Conservation (phyloP, 2,329 filamentous ascomycete genomes). For the Phialocephala subalpina region DNA sequence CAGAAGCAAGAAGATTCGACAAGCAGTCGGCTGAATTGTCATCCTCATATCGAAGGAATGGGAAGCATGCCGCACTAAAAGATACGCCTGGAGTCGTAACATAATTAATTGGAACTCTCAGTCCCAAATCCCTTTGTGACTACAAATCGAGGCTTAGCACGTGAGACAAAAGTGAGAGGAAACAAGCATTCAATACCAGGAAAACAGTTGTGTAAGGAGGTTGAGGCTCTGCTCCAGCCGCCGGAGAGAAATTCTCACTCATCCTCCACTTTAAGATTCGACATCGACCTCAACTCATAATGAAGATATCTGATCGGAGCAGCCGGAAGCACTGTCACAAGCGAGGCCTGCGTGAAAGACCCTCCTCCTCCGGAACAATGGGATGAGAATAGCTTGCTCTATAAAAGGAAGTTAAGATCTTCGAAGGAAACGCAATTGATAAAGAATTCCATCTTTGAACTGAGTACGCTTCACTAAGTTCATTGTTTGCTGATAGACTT, state of each 20-base stretch:
- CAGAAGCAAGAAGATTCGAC: conserved; percentile 67
- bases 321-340: conserved; percentile 22
- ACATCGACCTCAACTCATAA: conserved; percentile 20
- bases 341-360: neutral
- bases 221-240: conserved; percentile 45
- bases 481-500: neutral
- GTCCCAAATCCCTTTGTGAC: conserved; percentile 68
- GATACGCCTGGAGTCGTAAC: conserved; percentile 64
- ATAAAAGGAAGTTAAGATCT: neutral
- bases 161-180: neutral
- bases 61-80: conserved; percentile 66
- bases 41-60: conserved; percentile 59
- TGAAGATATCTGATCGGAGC: conserved; percentile 22
- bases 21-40: conserved; percentile 60
- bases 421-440: neutral
- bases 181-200: conserved; percentile 32
- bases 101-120: conserved; percentile 68
- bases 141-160: conserved; percentile 27
- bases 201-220: conserved; percentile 42
- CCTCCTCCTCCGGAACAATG: neutral
- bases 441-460: neutral
- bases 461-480: neutral
- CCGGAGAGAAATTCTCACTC: conserved; percentile 51
- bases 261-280: conserved; percentile 39
- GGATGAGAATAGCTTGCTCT: neutral